Evolutionary conservation across 345 rosid genomes (phyloP).

Genomic region (Populus simonii): DNA sequence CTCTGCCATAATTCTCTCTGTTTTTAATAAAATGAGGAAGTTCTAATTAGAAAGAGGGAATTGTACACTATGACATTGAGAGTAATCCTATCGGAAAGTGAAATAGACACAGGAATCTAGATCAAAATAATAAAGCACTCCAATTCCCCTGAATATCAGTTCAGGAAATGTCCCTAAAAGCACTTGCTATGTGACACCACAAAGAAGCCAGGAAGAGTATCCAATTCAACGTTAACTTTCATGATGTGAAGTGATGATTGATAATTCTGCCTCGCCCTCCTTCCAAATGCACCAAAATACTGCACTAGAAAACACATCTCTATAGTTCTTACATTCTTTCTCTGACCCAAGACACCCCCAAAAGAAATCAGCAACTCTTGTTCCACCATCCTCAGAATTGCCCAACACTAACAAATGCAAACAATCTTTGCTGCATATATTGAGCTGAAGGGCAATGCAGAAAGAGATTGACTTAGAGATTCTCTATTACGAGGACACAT

Average conservation of each 20-base stretch:
- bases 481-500: not conserved
- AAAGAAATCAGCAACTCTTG: not conserved
- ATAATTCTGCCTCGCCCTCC: not conserved
- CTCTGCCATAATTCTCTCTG: not conserved
- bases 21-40: not conserved
- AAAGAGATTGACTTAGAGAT: not conserved
- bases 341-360: not conserved
- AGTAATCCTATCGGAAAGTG: not conserved
- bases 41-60: not conserved
- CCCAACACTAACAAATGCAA: not conserved
- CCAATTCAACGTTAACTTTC: not conserved
- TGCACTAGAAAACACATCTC: not conserved
- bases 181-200: not conserved
- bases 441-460: not conserved
- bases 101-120: not conserved
- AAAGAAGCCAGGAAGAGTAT: not conserved
- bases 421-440: not conserved
- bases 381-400: not conserved
- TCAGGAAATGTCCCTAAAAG: not conserved
- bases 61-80: not conserved
- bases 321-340: not conserved
- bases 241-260: not conserved
- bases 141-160: not conserved
- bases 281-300: not conserved
- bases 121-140: not conserved